These are phyloP conservation scores for Trapa bicornis DNA, from an alignment of 345 rosid species.

Conservation along the genomic window DNA sequence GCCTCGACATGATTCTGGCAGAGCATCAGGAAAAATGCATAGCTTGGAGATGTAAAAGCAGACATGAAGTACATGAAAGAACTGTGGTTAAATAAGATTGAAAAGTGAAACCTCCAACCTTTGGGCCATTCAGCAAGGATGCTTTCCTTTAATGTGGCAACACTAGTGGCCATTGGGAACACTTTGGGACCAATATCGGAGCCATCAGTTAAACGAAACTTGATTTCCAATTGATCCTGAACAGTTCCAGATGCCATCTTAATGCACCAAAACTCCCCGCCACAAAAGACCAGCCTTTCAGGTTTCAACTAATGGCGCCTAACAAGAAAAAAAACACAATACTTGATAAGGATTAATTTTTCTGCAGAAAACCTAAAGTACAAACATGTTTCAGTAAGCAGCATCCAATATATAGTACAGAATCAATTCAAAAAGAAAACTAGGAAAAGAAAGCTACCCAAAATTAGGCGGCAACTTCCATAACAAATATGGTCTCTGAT, in stretches of 20 bases:
- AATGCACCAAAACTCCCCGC: neutral
- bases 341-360: too few species aligned
- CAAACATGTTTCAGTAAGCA: neutral
- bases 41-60: neutral
- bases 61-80: neutral
- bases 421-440: neutral
- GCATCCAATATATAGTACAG: neutral
- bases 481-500: too few species aligned
- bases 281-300: too few species aligned
- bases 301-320: too few species aligned
- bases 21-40: neutral
- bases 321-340: too few species aligned
- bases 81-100: neutral
- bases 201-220: constrained; percentile 81
- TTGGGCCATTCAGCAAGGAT: constrained; percentile 90
- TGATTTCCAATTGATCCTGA: constrained; percentile 80
- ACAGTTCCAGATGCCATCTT: constrained; percentile 30
- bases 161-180: constrained; percentile 80
- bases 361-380: neutral
- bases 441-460: neutral
- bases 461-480: neutral
- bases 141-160: constrained; percentile 80
- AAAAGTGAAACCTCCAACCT: constrained; percentile 29
- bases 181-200: constrained; percentile 87
- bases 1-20: neutral